Evolutionary conservation across 2,329 filamentous ascomycete genomes (phyloP), one percentile per base, ranked within the genome.

Genomic region (Neocucurbitaria cava): DNA sequence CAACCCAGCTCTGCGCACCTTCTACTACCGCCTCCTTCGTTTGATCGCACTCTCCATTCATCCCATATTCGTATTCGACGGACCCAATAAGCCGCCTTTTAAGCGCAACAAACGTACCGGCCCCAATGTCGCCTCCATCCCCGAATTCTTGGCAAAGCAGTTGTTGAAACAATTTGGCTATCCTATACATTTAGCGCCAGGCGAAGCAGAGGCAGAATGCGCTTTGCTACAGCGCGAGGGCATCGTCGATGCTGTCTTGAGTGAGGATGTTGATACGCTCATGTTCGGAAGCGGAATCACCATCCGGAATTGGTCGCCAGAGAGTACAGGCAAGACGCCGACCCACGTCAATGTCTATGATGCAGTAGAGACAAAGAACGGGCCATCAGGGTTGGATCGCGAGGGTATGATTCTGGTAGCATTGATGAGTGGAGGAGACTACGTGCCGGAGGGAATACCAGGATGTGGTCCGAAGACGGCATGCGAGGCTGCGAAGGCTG

Each of bases 191-290:
- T 87, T 92, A 68, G 95, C 95, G 5, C 95, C 94, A 0, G 95
- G 95, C 9, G 95, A 99, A 72, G 95, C 94, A 3, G 95, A 99
- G 73, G 95, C 95, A 1, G 95, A 99, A 77, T 99, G 95, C 63
- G 95, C 95, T 0, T 78, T 95, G 15, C 77, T 99, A 3, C 93
- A 99, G 70, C 83, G 84, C 54, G 84, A 88, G 41, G 92, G 92
- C 47, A 74, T 76, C 15, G 73, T 76, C 1, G 95, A 99, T 74
- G 94, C 91, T 0, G 95, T 98, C 1, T 81, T 99, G 65, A 97
- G 91, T 73, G 93, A 99, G 73, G 95, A 99, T 79, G 92, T 97
- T 39, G 95, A 99, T 72, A 95, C 94, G 1, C 85, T 98, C 67
- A 98, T 98, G 94, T 98, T 98, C 77, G 95, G 95, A 1, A 95